These are phyloP conservation scores for Yamadazyma insecticola DNA, from an alignment of 805 yeast genomes.

Conservation along the genomic window DNA sequence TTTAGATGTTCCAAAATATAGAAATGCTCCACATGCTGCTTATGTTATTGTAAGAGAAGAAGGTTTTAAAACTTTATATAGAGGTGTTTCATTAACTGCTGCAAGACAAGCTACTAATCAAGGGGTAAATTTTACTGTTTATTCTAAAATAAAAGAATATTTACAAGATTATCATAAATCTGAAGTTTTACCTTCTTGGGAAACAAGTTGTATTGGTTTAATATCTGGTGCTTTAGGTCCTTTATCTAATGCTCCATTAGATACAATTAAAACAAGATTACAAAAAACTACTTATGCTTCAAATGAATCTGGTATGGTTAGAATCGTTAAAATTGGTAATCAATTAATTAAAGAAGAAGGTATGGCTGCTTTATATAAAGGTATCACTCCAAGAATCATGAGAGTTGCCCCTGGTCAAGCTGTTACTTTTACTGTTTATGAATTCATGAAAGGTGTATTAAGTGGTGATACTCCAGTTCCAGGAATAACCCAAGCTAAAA, in stretches of 20 bases:
- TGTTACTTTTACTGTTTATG: conserved; percentile 95
- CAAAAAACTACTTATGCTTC: conserved; percentile 78
- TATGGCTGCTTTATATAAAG: conserved; percentile 42
- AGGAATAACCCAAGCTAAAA: conserved; percentile 9
- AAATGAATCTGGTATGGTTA: conserved; percentile 65
- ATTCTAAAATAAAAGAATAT: conserved; percentile 73
- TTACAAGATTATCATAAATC: conserved; percentile 58
- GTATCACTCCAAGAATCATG: conserved; percentile 98
- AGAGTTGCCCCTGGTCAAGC: conserved; percentile 99
- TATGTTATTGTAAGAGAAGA: conserved; percentile 83
- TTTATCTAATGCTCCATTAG: conserved; percentile 94
- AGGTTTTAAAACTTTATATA: conserved; percentile 81
- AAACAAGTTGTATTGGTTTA: conserved; percentile 87
- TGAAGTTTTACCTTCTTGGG: conserved; percentile 80
- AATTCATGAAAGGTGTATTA: conserved; percentile 69
- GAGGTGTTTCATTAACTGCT: conserved; percentile 94
- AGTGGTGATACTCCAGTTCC: conserved; percentile 23
- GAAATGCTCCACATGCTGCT: conserved; percentile 89
- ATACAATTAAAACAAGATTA: conserved; percentile 94
- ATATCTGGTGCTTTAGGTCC: conserved; percentile 97
- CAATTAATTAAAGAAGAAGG: conserved; percentile 90
- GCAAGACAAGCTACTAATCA: conserved; percentile 98
- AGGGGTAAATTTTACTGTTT: conserved; percentile 96
- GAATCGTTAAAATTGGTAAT: conserved; percentile 75
- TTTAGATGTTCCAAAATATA: conserved; percentile 73